Conservation (phyloP, 2,329 filamentous ascomycete genomes). For the Xylariales sp. region DNA sequence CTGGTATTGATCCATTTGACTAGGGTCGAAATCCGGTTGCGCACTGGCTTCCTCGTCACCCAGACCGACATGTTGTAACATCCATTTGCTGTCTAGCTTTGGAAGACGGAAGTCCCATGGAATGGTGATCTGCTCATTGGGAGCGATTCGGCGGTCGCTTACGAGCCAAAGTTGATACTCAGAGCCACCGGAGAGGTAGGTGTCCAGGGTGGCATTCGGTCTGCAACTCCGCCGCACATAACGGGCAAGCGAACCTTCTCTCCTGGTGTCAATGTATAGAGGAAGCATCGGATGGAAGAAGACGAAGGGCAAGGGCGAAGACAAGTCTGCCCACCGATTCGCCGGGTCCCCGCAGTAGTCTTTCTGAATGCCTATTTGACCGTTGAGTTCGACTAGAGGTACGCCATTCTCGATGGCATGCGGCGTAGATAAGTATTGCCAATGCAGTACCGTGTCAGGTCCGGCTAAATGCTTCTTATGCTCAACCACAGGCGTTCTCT, state of each 20-base stretch:
- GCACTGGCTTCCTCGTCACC: constrained; percentile 51
- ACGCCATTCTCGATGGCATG: constrained; percentile 51
- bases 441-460: constrained; percentile 58
- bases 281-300: constrained; percentile 86
- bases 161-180: constrained; percentile 93
- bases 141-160: constrained; percentile 68
- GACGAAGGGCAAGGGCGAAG: constrained; percentile 66
- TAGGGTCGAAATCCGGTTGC: constrained; percentile 49
- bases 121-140: constrained; percentile 58
- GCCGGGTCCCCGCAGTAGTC: constrained; percentile 63
- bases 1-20: constrained; percentile 53
- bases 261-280: constrained; percentile 81
- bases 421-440: constrained; percentile 59
- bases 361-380: constrained; percentile 68
- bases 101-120: constrained; percentile 64
- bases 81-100: constrained; percentile 46
- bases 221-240: constrained; percentile 90
- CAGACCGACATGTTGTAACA: constrained; percentile 56
- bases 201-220: constrained; percentile 84
- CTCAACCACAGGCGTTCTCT: constrained; percentile 44
- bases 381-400: constrained; percentile 68
- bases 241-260: constrained; percentile 78
- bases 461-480: constrained; percentile 40
- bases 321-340: constrained; percentile 65
- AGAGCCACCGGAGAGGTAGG: constrained; percentile 70